phyloP scores from a whole-genome alignment of 2,329 filamentous ascomycete genomes.

The Coniochaeta prunicola region DNA sequence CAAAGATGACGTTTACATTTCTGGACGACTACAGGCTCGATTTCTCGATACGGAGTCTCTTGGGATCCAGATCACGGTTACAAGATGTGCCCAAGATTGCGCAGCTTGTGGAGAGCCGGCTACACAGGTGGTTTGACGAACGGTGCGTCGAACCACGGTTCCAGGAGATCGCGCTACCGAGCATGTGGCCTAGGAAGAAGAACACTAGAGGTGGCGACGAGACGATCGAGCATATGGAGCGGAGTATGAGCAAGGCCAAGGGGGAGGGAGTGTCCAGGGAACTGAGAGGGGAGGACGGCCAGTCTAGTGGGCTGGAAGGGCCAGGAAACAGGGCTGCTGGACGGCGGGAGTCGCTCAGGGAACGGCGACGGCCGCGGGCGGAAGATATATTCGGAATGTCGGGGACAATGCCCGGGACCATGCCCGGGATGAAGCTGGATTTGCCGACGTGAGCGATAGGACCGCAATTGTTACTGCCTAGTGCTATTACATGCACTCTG shows the following conservation, averaged over 20 bases:
- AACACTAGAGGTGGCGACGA: slow-evolving; percentile 72
- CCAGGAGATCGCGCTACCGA: slow-evolving; percentile 78
- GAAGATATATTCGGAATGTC: slow-evolving; percentile 18
- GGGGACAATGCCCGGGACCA: slow-evolving; percentile 18
- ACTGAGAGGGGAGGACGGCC: slow-evolving; percentile 41
- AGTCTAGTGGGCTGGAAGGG: slow-evolving; percentile 7
- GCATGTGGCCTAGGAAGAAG: slow-evolving; percentile 76
- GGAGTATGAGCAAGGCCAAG: slow-evolving; percentile 44
- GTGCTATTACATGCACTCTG: neutral
- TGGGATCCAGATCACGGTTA: slow-evolving; percentile 71
- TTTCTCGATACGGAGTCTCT: slow-evolving; percentile 70
- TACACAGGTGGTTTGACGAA: slow-evolving; percentile 85
- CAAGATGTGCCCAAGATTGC: slow-evolving; percentile 88
- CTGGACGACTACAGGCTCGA: slow-evolving; percentile 81
- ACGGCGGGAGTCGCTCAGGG: slow-evolving; percentile 11
- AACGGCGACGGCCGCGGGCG: slow-evolving; percentile 18
- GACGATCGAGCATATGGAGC: slow-evolving; percentile 32
- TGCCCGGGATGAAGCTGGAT: slow-evolving; percentile 9
- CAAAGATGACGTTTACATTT: slow-evolving; percentile 92
- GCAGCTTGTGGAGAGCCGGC: slow-evolving; percentile 69
- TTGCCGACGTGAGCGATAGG: neutral
- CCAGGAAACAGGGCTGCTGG: neutral
- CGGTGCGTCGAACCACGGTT: slow-evolving; percentile 79
- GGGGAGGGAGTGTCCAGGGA: slow-evolving; percentile 46
- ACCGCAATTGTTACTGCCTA: neutral